Conservation (phyloP, 192 early-diverging fungal genomes). For the Dissophora ornata region DNA sequence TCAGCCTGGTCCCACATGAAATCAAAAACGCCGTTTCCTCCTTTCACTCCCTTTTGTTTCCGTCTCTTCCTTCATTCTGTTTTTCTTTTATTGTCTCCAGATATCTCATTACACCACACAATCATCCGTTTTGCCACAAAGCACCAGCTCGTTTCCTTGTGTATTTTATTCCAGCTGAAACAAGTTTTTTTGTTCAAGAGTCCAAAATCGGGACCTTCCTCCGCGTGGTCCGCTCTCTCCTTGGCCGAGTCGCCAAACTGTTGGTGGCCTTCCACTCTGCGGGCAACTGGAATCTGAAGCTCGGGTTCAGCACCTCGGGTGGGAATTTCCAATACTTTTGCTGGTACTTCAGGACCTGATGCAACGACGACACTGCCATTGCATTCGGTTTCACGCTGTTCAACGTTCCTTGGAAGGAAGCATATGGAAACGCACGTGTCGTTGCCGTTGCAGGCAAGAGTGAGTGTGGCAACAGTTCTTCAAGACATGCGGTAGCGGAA, state of each 20-base stretch:
- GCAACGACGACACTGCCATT: conserved; percentile 53
- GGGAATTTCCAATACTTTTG: conserved; percentile 63
- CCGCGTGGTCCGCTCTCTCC: conserved; percentile 49
- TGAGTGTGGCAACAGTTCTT: conserved; percentile 53
- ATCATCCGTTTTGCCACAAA: no score
- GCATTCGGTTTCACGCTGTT: conserved; percentile 63
- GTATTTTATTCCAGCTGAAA: no score
- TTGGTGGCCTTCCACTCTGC: conserved; percentile 59
- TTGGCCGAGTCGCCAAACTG: conserved; percentile 57
- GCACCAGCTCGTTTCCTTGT: no score
- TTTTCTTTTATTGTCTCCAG: no score
- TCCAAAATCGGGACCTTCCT: conserved; percentile 20
- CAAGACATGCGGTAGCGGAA: conserved; percentile 55
- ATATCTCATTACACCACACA: no score
- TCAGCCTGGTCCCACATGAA: no score
- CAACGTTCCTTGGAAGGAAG: conserved; percentile 56
- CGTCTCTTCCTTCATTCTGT: no score
- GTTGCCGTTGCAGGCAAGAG: conserved; percentile 32
- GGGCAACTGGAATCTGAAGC: conserved; percentile 60
- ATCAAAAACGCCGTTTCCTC: no score
- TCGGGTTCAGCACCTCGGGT: conserved; percentile 40
- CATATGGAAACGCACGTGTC: conserved; percentile 44
- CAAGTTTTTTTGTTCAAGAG: no score
- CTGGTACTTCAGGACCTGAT: conserved; percentile 54
- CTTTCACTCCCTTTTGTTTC: no score